Base-by-base conservation (phyloP, 352 stramenopile genomes). In the Globisporangium nunn region DNA sequence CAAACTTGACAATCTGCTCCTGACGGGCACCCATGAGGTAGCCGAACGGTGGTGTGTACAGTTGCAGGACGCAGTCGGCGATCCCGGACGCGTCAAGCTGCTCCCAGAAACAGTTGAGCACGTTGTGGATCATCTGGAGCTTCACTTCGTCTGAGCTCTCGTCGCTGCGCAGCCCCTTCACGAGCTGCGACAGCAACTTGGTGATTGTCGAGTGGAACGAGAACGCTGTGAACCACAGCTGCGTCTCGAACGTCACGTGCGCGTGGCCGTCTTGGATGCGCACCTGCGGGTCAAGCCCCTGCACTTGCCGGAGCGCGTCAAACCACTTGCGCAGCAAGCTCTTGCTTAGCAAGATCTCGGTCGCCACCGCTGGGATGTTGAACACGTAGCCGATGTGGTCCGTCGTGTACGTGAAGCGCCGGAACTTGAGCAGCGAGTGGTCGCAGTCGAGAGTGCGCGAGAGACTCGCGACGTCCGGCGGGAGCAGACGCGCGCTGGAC, bases 301-400 rank as follows among this genome's bases (percentile, higher is more conserved):
- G 85, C 57, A 96, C 79, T 52, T 85, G 67, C 33, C 72, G 67
- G 35, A 96, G 64, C 4, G 83, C 70, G 46, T 74, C 60, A 46
- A 95, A 72, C 80, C 80, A 95, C 54, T 88, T 89, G 12, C 68
- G 63, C 46, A 92, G 44, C n/a, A 87, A 57, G 40, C 87, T 68
- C 1, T 67, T 67, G 8, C 69, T 63, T 11, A 88, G 54, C 37
- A 89, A 67, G 4, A 90, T 54, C 6, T 83, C 67, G 39, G 70
- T 87, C 14, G 72, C 75, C 66, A 92, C 86, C 0, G 72, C 65
- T 30, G 91, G 83, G 45, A 96, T 97, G 49, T 97, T 91, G 59
- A 98, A 85, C n/a, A 98, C 91, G 66, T 98, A 98, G 40, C 96
- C 89, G 48, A 98, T 90, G 64, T 98, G 89, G 54, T 97, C 81